These are phyloP conservation scores for Kokia cookei DNA, from an alignment of 441 rosid genomes.

Conservation along the genomic window DNA sequence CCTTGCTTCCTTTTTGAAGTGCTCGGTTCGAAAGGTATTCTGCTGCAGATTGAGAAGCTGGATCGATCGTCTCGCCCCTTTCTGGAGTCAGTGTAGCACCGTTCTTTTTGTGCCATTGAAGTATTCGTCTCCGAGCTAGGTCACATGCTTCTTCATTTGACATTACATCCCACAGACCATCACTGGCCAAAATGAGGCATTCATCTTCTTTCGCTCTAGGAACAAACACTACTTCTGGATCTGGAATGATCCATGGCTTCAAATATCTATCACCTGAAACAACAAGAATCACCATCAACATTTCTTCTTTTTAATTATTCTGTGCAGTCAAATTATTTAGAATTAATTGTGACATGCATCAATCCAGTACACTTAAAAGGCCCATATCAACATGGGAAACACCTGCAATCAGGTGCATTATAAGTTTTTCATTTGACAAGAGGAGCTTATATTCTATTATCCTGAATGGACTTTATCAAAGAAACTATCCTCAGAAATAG, in stretches of 20 bases:
- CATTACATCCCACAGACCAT: slow-evolving; percentile 94
- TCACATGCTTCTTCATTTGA: slow-evolving; percentile 82
- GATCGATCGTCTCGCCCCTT: slow-evolving; percentile 46
- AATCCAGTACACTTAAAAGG: not conserved
- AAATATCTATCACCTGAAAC: slow-evolving; percentile 79
- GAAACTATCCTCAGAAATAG: not conserved
- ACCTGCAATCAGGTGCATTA: not conserved
- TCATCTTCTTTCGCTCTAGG: slow-evolving; percentile 82
- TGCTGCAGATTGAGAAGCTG: slow-evolving; percentile 84
- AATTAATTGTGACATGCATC: not conserved
- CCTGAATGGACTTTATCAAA: not conserved
- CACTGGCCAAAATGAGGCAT: slow-evolving; percentile 80
- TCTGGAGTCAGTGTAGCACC: slow-evolving; percentile 21
- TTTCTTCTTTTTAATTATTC: not conserved
- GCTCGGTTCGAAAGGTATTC: slow-evolving; percentile 71
- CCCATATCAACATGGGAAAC: not conserved
- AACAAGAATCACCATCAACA: not conserved
- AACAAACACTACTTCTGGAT: slow-evolving; percentile 71
- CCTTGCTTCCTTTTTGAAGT: slow-evolving; percentile 81
- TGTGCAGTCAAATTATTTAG: not conserved
- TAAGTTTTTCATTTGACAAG: not conserved
- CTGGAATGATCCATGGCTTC: slow-evolving; percentile 87
- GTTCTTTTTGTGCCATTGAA: slow-evolving; percentile 77
- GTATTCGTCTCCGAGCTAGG: slow-evolving; percentile 69
- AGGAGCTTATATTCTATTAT: not conserved